Base-by-base conservation (phyloP, 2,329 filamentous ascomycete species). In the Xylaria sp. region DNA sequence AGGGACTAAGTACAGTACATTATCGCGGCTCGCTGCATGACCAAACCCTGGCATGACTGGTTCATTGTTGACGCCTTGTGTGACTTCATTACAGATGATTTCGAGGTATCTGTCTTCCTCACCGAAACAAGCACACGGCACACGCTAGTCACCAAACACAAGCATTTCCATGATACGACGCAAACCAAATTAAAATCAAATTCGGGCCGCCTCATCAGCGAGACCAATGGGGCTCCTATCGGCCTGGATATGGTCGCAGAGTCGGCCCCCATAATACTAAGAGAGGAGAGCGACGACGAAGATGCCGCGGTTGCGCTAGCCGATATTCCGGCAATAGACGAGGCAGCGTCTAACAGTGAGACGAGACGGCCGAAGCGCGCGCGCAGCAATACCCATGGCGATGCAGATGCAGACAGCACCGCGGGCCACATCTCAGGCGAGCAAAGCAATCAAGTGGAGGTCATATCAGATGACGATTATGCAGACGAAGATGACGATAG, bases 21-120 rank as follows among this genome's bases (percentile, higher is more conserved):
- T 15, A 45, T 60, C 37, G 50, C 64, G 57, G 63, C 43, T 53
- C 54, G 58, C 58, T 66, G 65, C 64, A 65, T 64, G 11, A 38
- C 46, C 46, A 37, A 38, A 11, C 42, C 55, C 49, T 50, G 59
- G 33, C 25, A 63, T 54, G 42, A 23, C 46, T 42, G 14, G 40
- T 52, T 40, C 52, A 67, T 60, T 58, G 51, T 61, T 69, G 57
- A 67, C 63, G 59, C 55, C 56, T 46, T 43, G 63, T 68, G 64
- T 68, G 61, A 69, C 73, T 63, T 60, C 51, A 57, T 31, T 63
- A n/a, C 68, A 95, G 94, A 97, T 77, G 94, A 97, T 69, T 99
- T 97, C 74, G 93, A 98, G 74, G 92, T 97, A 14, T 92, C 93
- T 38, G 91, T 99, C 67, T 98, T 97, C 78, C 82, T 99, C 68